phyloP scores from a whole-genome alignment of 2,329 filamentous ascomycete genomes.

The Aspergillus sp. region DNA sequence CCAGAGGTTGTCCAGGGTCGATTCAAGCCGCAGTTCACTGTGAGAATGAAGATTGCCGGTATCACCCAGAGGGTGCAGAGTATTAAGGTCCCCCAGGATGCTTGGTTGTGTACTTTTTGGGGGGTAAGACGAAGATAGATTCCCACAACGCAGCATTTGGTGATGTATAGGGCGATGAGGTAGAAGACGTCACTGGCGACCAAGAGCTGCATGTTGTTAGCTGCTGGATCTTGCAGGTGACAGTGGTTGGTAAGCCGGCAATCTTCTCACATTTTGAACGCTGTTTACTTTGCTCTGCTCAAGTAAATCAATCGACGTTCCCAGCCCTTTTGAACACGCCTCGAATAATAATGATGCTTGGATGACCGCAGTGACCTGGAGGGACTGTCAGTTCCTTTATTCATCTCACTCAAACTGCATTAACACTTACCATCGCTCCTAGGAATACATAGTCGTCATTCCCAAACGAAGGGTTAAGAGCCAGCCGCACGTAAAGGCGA shows the following conservation, averaged over 20 bases:
- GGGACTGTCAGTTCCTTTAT: neutral
- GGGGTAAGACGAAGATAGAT: slow-evolving; percentile 49
- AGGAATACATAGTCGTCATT: slow-evolving; percentile 35
- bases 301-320: slow-evolving; percentile 32
- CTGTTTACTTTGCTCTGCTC: slow-evolving; percentile 19
- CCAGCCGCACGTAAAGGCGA: slow-evolving; percentile 37
- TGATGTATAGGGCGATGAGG: slow-evolving; percentile 42
- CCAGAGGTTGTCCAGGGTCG: slow-evolving; percentile 34
- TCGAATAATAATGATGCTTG: slow-evolving; percentile 33
- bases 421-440: slow-evolving; percentile 30
- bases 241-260: no score
- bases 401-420: no score
- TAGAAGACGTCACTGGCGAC: slow-evolving; percentile 45
- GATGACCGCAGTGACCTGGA: slow-evolving; percentile 29
- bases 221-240: neutral
- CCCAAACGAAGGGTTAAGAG: slow-evolving; percentile 33
- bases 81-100: slow-evolving; percentile 36
- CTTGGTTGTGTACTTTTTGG: slow-evolving; percentile 39
- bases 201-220: slow-evolving; percentile 21
- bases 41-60: slow-evolving; percentile 41
- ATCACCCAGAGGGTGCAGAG: slow-evolving; percentile 40
- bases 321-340: slow-evolving; percentile 33
- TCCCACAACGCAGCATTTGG: slow-evolving; percentile 39
- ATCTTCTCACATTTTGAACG: slow-evolving; percentile 27
- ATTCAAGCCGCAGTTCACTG: slow-evolving; percentile 42